Evolutionary conservation across 164 flowering plant species (phyloP), one percentile per base, ranked within the genome.

Genomic region (Nelumbo lutea): DNA sequence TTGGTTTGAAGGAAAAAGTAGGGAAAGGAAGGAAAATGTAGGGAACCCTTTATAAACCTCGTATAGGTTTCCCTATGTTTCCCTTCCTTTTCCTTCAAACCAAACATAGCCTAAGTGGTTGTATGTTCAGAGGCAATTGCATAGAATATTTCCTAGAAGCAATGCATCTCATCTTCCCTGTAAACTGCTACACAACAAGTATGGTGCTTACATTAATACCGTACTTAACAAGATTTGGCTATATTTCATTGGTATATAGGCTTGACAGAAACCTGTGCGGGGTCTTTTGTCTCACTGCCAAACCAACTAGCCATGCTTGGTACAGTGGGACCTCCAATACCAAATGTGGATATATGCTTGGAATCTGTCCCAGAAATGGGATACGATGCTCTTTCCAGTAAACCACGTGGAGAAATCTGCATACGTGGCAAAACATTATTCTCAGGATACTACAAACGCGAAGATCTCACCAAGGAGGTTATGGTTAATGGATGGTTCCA

Each of bases 281-380:
- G 96, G n/a, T 84, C 96, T 61, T 96, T 91, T 82, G 90, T 86
- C 38, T 87, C 96, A 43, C 68, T 85, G 2, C 96, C 98, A 64
- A 80, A 96, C 79, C 90, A 91, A 71, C 42, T 80, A 43, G 48
- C 80, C 57, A 91, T 91, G 99, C 83, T 91, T 71, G 99, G 97
- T 50, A 91, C 98, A 5, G 99, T 96, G 45, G 99, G 99, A 5
- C 98, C 97, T 56, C 99, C 99, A 1, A 79, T 88, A 40, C 97
- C 98, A 67, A 84, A 88, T 75, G 90, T 96, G 42, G 99, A 96
- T 69, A 84, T 86, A 15, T 78, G 97, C 80, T 80, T 96, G 27
- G 98, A 91, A 78, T 96, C 98, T 70, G 97, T 96, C 71, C 98
- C 98, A 55, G 99, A 96, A 67, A 96, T 96, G 99, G 88, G 79